A percentile compares a stretch with the other conserved stretches of the same genome.
phyloP scores from a whole-genome alignment of 1,284 basidiomycete genomes.

The Melampsora americana region DNA sequence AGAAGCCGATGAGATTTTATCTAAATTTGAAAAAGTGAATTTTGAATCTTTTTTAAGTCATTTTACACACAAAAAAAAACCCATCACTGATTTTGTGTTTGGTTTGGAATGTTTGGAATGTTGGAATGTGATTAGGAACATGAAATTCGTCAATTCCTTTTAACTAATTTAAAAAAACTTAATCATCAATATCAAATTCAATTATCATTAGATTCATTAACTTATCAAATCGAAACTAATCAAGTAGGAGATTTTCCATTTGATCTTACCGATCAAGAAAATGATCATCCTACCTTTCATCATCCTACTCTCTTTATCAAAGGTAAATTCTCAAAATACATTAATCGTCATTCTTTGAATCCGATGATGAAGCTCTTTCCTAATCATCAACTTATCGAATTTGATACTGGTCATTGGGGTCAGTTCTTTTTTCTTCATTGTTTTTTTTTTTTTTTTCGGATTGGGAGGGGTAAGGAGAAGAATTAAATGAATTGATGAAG shows the following conservation, averaged over 20 bases:
- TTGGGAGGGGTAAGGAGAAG: neutral
- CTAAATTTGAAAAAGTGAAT: conserved; percentile 24
- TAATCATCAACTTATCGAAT: conserved; percentile 7
- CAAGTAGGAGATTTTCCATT: conserved; percentile 42
- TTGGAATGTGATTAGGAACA: conserved; percentile 32
- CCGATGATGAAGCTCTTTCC: conserved; percentile 21
- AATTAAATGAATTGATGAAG: neutral
- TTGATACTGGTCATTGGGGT: conserved; percentile 44
- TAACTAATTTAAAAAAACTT: conserved; percentile 32
- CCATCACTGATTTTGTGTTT: neutral
- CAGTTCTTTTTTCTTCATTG: neutral
- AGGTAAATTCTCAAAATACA: conserved; percentile 34
- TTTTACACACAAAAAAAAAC: neutral
- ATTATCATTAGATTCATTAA: conserved; percentile 28
- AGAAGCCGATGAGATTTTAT: conserved; percentile 39
- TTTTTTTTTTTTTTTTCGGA: neutral
- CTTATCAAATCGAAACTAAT: conserved; percentile 33
- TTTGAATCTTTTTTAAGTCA: neutral
- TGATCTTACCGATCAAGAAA: neutral
- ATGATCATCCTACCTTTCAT: neutral
- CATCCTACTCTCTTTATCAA: conserved; percentile 37
- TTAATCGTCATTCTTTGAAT: conserved; percentile 21
- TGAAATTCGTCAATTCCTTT: conserved; percentile 30
- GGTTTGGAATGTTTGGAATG: too few species aligned
- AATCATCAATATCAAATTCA: conserved; percentile 21